These are phyloP conservation scores for Phoma sp. DNA, from an alignment of 2,329 filamentous ascomycete genomes.

Conservation along the genomic window DNA sequence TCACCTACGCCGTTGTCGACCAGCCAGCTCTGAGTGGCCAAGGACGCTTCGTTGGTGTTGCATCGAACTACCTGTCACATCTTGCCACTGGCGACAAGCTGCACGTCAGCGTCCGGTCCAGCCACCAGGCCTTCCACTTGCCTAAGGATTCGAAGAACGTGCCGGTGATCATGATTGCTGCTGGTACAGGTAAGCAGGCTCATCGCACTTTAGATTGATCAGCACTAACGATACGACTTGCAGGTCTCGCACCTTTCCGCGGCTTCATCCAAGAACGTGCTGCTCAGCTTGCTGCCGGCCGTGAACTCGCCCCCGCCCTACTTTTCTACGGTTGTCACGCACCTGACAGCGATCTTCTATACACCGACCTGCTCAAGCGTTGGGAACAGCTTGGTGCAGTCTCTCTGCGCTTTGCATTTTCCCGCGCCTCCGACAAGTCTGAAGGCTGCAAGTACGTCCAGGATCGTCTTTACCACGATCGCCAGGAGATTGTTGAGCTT, in stretches of 20 bases:
- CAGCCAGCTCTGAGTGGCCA: conserved; percentile 58
- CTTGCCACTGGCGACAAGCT: conserved; percentile 52
- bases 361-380: conserved; percentile 62
- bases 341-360: conserved; percentile 65
- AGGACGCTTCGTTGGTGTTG: conserved; percentile 55
- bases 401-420: conserved; percentile 68
- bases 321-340: conserved; percentile 70
- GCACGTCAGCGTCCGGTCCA: conserved; percentile 53
- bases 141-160: conserved; percentile 51
- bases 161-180: conserved; percentile 52
- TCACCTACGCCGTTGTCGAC: conserved; percentile 74
- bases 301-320: conserved; percentile 65
- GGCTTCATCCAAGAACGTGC: conserved; percentile 53
- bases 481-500: conserved; percentile 54
- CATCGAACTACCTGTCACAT: conserved; percentile 52
- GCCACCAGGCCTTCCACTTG: conserved; percentile 54
- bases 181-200: conserved; percentile 36
- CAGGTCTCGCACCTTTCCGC: conserved; percentile 55
- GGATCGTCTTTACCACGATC: conserved; percentile 59
- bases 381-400: conserved; percentile 71
- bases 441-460: conserved; percentile 63
- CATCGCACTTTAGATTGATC: background rate
- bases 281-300: conserved; percentile 56
- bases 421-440: conserved; percentile 51
- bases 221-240: background rate